Evolutionary conservation across 106 monocot species (phyloP), one percentile per base, ranked within the genome.

Genomic region (Ottelia alismoides): DNA sequence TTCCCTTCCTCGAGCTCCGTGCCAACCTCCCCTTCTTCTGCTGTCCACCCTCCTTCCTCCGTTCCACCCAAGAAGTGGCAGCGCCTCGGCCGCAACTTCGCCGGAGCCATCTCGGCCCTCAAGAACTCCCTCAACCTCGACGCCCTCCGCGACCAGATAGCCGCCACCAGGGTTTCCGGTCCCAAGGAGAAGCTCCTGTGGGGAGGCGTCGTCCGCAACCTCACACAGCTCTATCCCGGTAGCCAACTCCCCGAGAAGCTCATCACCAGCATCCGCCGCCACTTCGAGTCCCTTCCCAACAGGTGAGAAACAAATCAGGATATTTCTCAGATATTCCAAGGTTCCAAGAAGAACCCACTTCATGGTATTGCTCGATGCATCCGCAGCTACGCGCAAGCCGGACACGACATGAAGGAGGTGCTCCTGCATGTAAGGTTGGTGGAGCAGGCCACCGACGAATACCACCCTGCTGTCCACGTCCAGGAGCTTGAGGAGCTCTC

Each of bases 371-470:
- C 18, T 30, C 3, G 11, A 16, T 16, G 27, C 27, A 9, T 17
- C 30, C 0, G 20, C 71, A 94, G 88, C 80, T 94, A 94, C 57
- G 73, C 78, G 17, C 88, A 94, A 25, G 88, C 81, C 16, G 88
- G 71, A 17, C 84, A 78, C 53, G 94, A 88, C 47, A 76, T 82
- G 72, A 88, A 88, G 58, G 94, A 94, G 1, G 63, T 94, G 22
- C 62, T 88, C 28, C 66, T 84, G 22, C 94, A 94, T 61, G 60
- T 66, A 12, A 69, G 74, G 21, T 43, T 94, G 44, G 44, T 94
- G 24, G 88, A 88, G 56, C 78, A 84, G 55, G 88, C 88, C 10
- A 16, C 59, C 1, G 53, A 61, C 10, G 88, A 88, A 11, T 84
- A 84, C 51, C 65, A 65, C 18, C 88, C 84, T 1, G 84, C 81